phyloP scores from a whole-genome alignment of 2,329 filamentous ascomycete species.

The Geosmithia morbida region DNA sequence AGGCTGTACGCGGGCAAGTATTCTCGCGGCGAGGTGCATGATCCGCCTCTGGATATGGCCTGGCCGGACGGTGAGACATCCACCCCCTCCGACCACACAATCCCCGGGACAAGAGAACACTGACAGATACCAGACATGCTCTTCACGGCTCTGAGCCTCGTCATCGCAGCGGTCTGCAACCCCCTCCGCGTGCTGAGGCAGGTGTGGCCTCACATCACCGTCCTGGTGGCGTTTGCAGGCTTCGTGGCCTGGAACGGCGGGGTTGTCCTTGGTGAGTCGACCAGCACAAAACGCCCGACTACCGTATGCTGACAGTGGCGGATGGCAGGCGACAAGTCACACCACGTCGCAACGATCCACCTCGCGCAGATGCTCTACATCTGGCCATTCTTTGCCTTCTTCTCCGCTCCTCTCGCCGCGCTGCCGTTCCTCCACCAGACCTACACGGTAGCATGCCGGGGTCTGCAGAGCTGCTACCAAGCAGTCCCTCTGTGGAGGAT shows the following conservation, averaged over 20 bases:
- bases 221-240: constrained; percentile 51
- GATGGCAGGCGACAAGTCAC: constrained; percentile 74
- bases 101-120: too few species aligned
- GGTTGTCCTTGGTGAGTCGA: constrained; percentile 63
- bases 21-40: constrained; percentile 38
- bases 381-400: constrained; percentile 81
- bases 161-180: constrained; percentile 38
- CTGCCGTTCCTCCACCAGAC: constrained; percentile 28
- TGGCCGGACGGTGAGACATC: constrained; percentile 33
- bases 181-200: constrained; percentile 27
- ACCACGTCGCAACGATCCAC: constrained; percentile 82
- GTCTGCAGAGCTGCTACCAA: background rate
- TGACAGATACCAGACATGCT: constrained; percentile 28
- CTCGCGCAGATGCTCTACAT: constrained; percentile 89
- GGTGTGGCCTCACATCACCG: constrained; percentile 43
- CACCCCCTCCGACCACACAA: background rate
- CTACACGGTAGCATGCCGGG: background rate
- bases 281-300: constrained; percentile 9
- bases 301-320: constrained; percentile 13
- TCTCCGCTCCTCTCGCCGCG: constrained; percentile 62
- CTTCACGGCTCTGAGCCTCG: constrained; percentile 48
- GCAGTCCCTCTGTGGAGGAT: background rate
- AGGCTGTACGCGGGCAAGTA: constrained; percentile 26
- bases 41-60: constrained; percentile 30
- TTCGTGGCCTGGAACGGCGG: constrained; percentile 84